Evolutionary conservation across 805 yeast genomes (phyloP).

Genomic region (Metschnikowia santaceciliae): DNA sequence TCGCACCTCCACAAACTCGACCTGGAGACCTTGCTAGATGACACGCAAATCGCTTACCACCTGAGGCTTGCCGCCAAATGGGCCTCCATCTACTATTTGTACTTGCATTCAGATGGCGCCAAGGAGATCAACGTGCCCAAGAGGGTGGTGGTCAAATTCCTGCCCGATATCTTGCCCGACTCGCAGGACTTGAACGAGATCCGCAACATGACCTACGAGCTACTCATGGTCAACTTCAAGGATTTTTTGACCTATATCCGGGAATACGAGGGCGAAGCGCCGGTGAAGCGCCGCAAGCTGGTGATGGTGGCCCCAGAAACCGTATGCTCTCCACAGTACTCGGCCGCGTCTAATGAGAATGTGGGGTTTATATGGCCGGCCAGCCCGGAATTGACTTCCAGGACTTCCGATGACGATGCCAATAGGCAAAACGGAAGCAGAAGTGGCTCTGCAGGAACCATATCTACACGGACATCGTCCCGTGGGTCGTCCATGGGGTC

Average conservation of each 20-base stretch:
- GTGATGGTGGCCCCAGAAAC: slow-evolving; percentile 11
- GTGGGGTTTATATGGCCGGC: slow-evolving; percentile 1
- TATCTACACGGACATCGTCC: slow-evolving; percentile 14
- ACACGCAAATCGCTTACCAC: slow-evolving; percentile 6
- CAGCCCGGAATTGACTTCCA: not conserved
- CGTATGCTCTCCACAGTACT: slow-evolving; percentile 1
- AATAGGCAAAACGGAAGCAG: slow-evolving; percentile 4
- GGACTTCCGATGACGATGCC: not conserved
- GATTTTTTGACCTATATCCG: slow-evolving; percentile 27
- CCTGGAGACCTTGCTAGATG: slow-evolving; percentile 12
- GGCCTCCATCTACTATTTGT: slow-evolving; percentile 24
- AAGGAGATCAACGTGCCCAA: slow-evolving; percentile 35
- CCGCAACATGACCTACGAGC: slow-evolving; percentile 24
- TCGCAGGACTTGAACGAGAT: slow-evolving; percentile 13
- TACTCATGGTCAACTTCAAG: slow-evolving; percentile 29
- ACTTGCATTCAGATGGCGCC: slow-evolving; percentile 25
- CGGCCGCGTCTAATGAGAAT: not conserved
- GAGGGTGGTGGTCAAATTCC: slow-evolving; percentile 18
- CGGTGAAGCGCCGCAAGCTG: slow-evolving; percentile 17
- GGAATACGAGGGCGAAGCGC: slow-evolving; percentile 5
- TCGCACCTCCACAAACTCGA: slow-evolving; percentile 1
- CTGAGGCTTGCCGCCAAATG: slow-evolving; percentile 19
- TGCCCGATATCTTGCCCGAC: slow-evolving; percentile 20
- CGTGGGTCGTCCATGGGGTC: slow-evolving; percentile 34
- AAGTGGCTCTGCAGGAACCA: slow-evolving; percentile 13